Evolutionary conservation across 306 rosid species (phyloP).

Genomic region (Vachellia collinsii): DNA sequence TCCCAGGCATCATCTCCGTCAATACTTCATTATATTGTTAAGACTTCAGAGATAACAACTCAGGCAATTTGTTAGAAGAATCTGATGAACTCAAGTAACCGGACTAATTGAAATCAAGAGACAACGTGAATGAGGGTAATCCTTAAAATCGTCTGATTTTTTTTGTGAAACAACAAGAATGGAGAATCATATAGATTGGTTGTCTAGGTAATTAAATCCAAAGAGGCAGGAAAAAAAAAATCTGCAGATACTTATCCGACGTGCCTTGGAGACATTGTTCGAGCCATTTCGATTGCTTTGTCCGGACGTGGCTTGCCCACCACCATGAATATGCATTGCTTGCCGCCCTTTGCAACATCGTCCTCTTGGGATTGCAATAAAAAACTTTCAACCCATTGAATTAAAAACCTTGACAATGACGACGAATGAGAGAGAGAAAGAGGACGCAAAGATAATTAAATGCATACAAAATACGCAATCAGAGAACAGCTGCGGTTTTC

Average conservation of each 20-base stretch:
- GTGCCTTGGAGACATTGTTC: slow-evolving; percentile 86
- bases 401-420: slow-evolving; percentile 28
- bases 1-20: background rate
- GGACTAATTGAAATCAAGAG: slow-evolving; percentile 13
- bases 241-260: background rate
- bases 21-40: background rate
- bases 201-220: background rate
- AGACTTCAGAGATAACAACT: background rate
- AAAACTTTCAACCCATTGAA: slow-evolving; percentile 38
- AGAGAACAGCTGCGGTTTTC: slow-evolving; percentile 16
- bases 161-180: background rate
- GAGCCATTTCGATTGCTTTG: slow-evolving; percentile 98
- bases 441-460: background rate
- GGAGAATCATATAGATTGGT: slow-evolving; percentile 15
- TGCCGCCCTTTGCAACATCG: slow-evolving; percentile 98
- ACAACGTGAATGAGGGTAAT: slow-evolving; percentile 18
- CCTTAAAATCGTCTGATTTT: slow-evolving; percentile 33
- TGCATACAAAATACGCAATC: slow-evolving; percentile 21
- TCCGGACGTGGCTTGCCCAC: slow-evolving; percentile 99
- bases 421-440: slow-evolving; percentile 11
- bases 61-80: background rate
- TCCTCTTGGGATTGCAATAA: slow-evolving; percentile 30
- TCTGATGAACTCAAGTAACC: slow-evolving; percentile 7
- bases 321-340: slow-evolving; percentile 98
- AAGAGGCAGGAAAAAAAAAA: background rate